Conservation (phyloP, 805 yeast species). For the Komagataella phaffii region DNA sequence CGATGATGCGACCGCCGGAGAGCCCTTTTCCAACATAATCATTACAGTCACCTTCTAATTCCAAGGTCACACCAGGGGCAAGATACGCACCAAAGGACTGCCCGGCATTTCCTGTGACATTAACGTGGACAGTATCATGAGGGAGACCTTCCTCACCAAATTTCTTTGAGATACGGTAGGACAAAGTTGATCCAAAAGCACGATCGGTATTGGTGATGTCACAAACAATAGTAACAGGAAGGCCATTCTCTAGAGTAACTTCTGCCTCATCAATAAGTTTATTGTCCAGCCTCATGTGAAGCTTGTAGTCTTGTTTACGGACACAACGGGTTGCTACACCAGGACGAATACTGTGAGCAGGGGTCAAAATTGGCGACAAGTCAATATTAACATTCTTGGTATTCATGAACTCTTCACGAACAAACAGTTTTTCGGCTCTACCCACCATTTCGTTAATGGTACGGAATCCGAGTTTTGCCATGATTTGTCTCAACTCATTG, state of each 20-base stretch:
- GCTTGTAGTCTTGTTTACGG: constrained; percentile 85
- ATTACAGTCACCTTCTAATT: constrained; percentile 93
- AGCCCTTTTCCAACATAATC: constrained; percentile 97
- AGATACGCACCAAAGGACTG: constrained; percentile 97
- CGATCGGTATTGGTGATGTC: constrained; percentile 93
- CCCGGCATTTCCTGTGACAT: constrained; percentile 88
- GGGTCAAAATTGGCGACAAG: constrained; percentile 86
- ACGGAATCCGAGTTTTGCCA: constrained; percentile 94
- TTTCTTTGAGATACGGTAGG: constrained; percentile 84
- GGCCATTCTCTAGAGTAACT: constrained; percentile 88
- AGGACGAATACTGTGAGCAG: constrained; percentile 92
- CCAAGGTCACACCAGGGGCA: constrained; percentile 91
- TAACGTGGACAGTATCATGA: constrained; percentile 90
- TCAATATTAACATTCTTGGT: constrained; percentile 88
- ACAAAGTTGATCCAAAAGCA: constrained; percentile 87
- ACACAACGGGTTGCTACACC: constrained; percentile 92
- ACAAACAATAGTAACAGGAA: constrained; percentile 89
- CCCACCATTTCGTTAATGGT: constrained; percentile 98
- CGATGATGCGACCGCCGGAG: constrained; percentile 87
- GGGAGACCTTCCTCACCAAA: constrained; percentile 93
- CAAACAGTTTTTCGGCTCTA: constrained; percentile 79
- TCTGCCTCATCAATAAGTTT: constrained; percentile 94
- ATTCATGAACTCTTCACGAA: constrained; percentile 73
- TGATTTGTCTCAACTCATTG: constrained; percentile 79
- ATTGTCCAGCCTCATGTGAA: constrained; percentile 90